phyloP scores from a whole-genome alignment of 1,139 yeast genomes.

The Suhomyces ambrosiae region DNA sequence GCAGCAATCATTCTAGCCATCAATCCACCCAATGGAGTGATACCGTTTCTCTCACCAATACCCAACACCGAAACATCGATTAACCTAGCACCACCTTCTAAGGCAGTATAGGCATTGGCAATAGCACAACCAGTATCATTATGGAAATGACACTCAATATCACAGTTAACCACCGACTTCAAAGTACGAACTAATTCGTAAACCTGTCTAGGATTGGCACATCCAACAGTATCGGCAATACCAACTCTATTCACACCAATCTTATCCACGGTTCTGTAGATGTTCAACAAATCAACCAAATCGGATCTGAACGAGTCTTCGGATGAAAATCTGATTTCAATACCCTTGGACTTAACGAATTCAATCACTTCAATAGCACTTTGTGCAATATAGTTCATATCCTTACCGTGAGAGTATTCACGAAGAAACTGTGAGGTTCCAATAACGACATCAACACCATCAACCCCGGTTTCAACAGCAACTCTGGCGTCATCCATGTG shows the following conservation, averaged over 20 bases:
- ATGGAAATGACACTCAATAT: constrained; percentile 98
- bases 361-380: constrained; percentile 96
- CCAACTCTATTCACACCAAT: constrained; percentile 99
- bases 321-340: constrained; percentile 94
- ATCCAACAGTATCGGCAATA: constrained; percentile 98
- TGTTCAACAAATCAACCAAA: constrained; percentile 90
- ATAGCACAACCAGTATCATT: constrained; percentile 99
- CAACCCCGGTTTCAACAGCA: constrained; percentile 98
- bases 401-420: constrained; percentile 96
- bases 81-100: constrained; percentile 96
- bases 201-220: constrained; percentile 99
- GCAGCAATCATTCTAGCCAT: constrained; percentile 99
- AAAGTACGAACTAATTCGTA: constrained; percentile 94
- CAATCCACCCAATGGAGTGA: constrained; percentile 94
- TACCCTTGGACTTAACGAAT: constrained; percentile 95
- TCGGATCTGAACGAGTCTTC: constrained; percentile 98
- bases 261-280: constrained; percentile 94
- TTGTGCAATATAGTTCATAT: constrained; percentile 97
- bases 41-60: constrained; percentile 98
- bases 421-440: constrained; percentile 96
- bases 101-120: constrained; percentile 96
- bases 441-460: constrained; percentile 97
- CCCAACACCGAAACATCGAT: constrained; percentile 96
- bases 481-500: constrained; percentile 98
- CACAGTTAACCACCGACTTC: constrained; percentile 92